Evolutionary conservation across 1,139 yeast species (phyloP).

Genomic region (Yarrowia galli): DNA sequence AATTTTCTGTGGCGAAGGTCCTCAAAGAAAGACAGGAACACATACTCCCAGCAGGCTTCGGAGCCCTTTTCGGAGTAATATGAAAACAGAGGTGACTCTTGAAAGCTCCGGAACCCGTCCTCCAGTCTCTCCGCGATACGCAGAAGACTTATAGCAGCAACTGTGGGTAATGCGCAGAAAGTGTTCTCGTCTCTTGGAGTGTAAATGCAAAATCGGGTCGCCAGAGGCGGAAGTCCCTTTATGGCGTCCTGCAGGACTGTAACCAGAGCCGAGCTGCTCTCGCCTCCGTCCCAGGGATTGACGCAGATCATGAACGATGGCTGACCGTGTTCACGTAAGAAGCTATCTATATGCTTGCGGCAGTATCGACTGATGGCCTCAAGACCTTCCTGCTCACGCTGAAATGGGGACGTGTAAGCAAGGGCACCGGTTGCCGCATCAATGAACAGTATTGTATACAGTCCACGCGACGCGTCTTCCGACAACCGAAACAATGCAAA

Average conservation of each 20-base stretch:
- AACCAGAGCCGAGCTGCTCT: neutral
- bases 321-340: neutral
- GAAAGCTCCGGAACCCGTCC: neutral
- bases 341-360: neutral
- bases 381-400: conserved; percentile 3
- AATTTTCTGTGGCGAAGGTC: neutral
- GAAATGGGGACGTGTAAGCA: neutral
- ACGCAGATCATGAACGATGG: conserved; percentile 4
- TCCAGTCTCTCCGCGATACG: neutral
- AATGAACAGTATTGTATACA: neutral
- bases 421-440: conserved; percentile 7
- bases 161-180: neutral
- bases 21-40: neutral
- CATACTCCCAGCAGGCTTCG: neutral
- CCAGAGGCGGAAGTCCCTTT: neutral
- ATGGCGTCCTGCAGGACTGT: neutral
- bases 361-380: neutral
- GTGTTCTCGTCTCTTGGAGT: neutral
- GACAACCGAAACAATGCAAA: neutral
- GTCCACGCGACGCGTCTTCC: neutral
- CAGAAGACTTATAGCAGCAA: neutral
- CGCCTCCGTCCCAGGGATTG: conserved; percentile 1
- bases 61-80: neutral
- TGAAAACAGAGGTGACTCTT: neutral
- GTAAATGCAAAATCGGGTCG: neutral